Conservation (phyloP, 1,139 yeast genomes). For the Geotrichum restrictum region DNA sequence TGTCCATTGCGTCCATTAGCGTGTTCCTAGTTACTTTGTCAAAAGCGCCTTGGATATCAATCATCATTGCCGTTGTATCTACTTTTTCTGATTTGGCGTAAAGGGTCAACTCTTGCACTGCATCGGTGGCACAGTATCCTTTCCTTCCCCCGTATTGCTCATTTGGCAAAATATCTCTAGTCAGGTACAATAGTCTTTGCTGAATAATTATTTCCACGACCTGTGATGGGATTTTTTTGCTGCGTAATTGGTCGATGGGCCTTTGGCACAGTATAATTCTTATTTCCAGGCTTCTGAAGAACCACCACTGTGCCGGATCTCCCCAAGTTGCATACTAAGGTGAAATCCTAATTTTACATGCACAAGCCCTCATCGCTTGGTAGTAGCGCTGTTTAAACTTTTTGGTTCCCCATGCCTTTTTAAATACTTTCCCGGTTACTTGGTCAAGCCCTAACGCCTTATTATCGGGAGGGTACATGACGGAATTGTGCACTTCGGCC, state of each 20-base stretch:
- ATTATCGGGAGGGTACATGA: no score
- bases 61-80: neutral
- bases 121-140: neutral
- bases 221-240: conserved; percentile 20
- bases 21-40: neutral
- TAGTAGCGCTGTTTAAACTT: no score
- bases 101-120: neutral
- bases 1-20: neutral
- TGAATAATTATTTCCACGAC: conserved; percentile 20
- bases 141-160: neutral
- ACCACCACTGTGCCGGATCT: conserved; percentile 5
- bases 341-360: no score
- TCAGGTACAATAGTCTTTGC: conserved; percentile 8
- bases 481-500: no score
- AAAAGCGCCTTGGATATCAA: conserved; percentile 7
- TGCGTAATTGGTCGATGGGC: conserved; percentile 21
- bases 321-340: no score
- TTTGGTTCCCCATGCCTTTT: no score
- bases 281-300: conserved; percentile 10
- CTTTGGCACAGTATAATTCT: conserved; percentile 5
- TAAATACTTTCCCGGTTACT: no score
- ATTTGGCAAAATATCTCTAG: no score
- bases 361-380: no score
- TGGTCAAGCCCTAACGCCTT: no score
- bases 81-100: neutral